Evolutionary conservation across 495 filamentous ascomycete species (phyloP), one percentile per base, ranked within the genome.

Genomic region (Penicillium crystallinum): DNA sequence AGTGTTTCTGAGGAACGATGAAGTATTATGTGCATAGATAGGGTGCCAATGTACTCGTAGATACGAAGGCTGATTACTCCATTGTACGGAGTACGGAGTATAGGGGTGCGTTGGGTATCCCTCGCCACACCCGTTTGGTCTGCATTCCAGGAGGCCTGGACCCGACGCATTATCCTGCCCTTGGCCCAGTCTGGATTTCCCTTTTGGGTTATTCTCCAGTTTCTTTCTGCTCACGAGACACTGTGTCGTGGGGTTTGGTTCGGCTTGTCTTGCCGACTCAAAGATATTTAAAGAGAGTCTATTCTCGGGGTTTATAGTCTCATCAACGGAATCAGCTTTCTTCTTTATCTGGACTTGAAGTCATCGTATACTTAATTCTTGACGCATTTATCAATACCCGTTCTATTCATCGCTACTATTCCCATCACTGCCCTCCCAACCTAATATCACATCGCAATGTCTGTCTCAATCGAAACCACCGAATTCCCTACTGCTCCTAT

Each of bases 401-500:
- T 30, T 49, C 23, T 11, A 40, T n/a, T n/a, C 22, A 1, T 21
- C 11, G 2, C 42, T 17, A 12, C 27, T 17, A 9, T 19, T 3
- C 5, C 43, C 12, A 6, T 9, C 11, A 15, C 3, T 10, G 10
- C 17, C 3, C 22, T 37, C 9, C 39, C 34, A 36, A 6, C 4
- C 41, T 19, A 44, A 11, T 40, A 48, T 14, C 15, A 10, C 9
- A 46, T 42, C 43, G 59, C 27, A 53, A 74, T 74, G 71, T 74
- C 71, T 46, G 69, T 73, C 56, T 64, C 68, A 54, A 70, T 73
- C 45, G 69, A 71, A 57, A 70, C 66, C 46, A 70, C 54, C 39
- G 48, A 63, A 5, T 44, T 64, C 41, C 60, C 64, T 22, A 56
- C 57, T 19, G 64, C 67, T 36, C 58, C 61, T 25, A 53, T 53